phyloP scores from a whole-genome alignment of 1,139 yeast genomes.

The Saccharomyces pastorianus region DNA sequence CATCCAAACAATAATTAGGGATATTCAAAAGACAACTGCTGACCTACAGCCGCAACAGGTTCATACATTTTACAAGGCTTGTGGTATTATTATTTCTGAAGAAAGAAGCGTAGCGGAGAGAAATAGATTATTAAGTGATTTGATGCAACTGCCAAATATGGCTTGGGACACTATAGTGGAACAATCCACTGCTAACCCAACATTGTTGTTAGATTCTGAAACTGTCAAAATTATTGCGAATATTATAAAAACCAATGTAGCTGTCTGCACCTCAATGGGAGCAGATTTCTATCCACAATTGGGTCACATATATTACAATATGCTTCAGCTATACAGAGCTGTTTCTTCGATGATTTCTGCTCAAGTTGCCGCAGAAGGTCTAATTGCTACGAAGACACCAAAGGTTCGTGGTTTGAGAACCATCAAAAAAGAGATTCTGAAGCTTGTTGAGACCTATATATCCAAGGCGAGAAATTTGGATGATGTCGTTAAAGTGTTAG shows the following conservation, averaged over 20 bases:
- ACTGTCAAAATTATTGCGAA: slow-evolving; percentile 89
- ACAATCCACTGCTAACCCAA: slow-evolving; percentile 86
- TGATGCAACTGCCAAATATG: slow-evolving; percentile 86
- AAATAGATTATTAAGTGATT: slow-evolving; percentile 63
- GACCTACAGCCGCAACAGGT: slow-evolving; percentile 96
- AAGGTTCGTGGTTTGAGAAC: slow-evolving; percentile 92
- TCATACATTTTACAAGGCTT: slow-evolving; percentile 94
- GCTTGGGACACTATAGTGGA: slow-evolving; percentile 90
- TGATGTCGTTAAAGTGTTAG: slow-evolving; percentile 74
- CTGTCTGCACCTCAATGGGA: slow-evolving; percentile 89
- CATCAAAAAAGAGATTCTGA: slow-evolving; percentile 87
- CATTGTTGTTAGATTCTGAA: slow-evolving; percentile 70
- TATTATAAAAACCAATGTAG: slow-evolving; percentile 86
- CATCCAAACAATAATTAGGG: slow-evolving; percentile 78
- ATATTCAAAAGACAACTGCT: slow-evolving; percentile 76
- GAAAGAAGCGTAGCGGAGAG: slow-evolving; percentile 60
- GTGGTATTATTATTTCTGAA: slow-evolving; percentile 89
- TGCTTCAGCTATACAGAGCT: slow-evolving; percentile 83
- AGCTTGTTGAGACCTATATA: slow-evolving; percentile 81
- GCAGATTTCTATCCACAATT: slow-evolving; percentile 86
- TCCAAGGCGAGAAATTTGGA: slow-evolving; percentile 73
- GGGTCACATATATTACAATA: slow-evolving; percentile 77
- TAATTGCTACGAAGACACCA: slow-evolving; percentile 90
- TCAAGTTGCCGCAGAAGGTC: slow-evolving; percentile 70
- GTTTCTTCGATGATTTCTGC: slow-evolving; percentile 84